Base-by-base conservation (phyloP, 257 asterid species). In the Scutellaria minor region DNA sequence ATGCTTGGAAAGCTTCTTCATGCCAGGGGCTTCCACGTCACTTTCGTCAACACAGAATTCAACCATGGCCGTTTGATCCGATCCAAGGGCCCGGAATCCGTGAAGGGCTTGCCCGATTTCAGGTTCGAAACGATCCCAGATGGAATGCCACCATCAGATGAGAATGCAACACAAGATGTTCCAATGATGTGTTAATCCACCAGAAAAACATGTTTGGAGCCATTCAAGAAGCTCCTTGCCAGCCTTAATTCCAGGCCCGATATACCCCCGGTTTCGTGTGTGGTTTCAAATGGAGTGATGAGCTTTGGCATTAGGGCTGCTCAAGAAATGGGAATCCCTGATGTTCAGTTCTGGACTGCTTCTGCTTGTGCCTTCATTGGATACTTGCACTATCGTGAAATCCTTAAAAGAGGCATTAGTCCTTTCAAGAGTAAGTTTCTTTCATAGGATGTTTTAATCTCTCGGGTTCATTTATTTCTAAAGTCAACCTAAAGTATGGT, bases 21-120 rank as follows among this genome's bases (percentile, higher is more conserved):
- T 59, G 57, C 83, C 42, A 75, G 64, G 57, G 88, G 86, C 56
- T 83, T 85, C 66, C 74, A 77, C 67, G 62, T 87, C 22, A 84
- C 92, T 31, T 75, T 84, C 61, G 89, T 84, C 72, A 82, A 78
- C 85, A 83, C 88, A 0, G 86, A 85, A 46, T 85, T 81, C 75
- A 81, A 81, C 63, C 88, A 83, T 75, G 56, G 64, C 44, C 88
- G 90, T 5, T 58, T 84, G 40, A 81, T 84, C 69, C 67, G 75
- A 18, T 83, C 89, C 1, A 87, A 75, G 37, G 89, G 89, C 0
- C 76, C 78, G 0, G 83, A 81, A 2, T 77, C 88, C 9, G 81
- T 86, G 3, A 14, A 61, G 65, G 86, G 88, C n/a, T 68, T 84
- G 64, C 48, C 71, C 14, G 83, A 79, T 72, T 80, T 86, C 73